phyloP scores from a whole-genome alignment of 148 eudicot species.

The Rheum nobile region DNA sequence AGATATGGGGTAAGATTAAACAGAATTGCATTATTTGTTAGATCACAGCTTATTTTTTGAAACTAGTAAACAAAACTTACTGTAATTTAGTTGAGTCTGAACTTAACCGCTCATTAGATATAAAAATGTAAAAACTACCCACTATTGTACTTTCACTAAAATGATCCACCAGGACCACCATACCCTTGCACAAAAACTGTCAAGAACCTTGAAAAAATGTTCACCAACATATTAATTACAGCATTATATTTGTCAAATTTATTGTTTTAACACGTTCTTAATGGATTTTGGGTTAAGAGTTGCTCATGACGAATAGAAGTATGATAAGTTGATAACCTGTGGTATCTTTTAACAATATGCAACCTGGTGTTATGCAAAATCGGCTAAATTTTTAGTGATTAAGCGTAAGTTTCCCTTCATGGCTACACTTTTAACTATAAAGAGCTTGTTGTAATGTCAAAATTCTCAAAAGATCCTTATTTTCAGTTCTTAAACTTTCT shows the following conservation, averaged over 20 bases:
- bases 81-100: too few relatives aligned
- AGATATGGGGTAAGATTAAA: not conserved
- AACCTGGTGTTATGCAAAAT: not conserved
- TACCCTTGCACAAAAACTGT: not conserved
- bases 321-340: not conserved
- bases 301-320: not conserved
- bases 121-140: not conserved
- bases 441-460: not conserved
- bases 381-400: not conserved
- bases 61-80: too few relatives aligned
- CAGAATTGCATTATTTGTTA: not conserved
- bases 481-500: constrained; percentile 61
- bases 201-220: not conserved
- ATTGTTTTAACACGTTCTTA: not conserved
- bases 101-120: not conserved
- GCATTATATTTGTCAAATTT: not conserved
- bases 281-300: not conserved
- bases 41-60: not conserved
- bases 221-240: not conserved
- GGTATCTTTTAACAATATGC: not conserved
- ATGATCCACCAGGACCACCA: too few relatives aligned
- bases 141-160: too few relatives aligned
- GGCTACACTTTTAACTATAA: too few relatives aligned
- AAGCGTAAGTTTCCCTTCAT: not conserved
- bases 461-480: constrained; percentile 8